Conservation (phyloP, 2,329 filamentous ascomycete genomes). For the Phialocephala subalpina region DNA sequence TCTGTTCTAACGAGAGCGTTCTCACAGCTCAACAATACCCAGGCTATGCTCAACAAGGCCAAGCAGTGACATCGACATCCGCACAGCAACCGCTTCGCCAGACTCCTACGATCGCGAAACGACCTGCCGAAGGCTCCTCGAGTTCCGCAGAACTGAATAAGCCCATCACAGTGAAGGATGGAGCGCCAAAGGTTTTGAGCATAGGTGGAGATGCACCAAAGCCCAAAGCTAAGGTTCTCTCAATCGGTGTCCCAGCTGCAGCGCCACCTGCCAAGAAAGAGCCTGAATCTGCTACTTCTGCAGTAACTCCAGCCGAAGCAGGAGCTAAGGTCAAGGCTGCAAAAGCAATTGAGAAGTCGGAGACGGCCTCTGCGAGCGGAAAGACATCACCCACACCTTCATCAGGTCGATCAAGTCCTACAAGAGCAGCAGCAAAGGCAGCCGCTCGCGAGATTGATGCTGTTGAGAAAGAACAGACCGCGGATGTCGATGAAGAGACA, state of each 20-base stretch:
- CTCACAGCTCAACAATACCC: constrained; percentile 58
- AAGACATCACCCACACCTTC: constrained; percentile 83
- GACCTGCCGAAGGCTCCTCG: constrained; percentile 58
- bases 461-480: constrained; percentile 74
- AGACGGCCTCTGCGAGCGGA: constrained; percentile 69
- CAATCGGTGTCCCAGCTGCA: constrained; percentile 70
- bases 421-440: constrained; percentile 62
- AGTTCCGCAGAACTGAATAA: constrained; percentile 55
- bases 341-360: constrained; percentile 95
- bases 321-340: constrained; percentile 85
- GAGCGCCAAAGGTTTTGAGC: constrained; percentile 69
- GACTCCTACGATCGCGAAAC: constrained; percentile 70
- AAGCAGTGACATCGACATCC: constrained; percentile 47
- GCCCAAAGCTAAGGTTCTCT: constrained; percentile 73
- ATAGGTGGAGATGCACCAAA: constrained; percentile 66
- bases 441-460: constrained; percentile 76
- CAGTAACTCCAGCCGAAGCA: constrained; percentile 62
- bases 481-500: constrained; percentile 82
- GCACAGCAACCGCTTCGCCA: constrained; percentile 52
- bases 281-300: constrained; percentile 42
- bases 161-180: constrained; percentile 61
- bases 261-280: constrained; percentile 53
- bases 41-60: constrained; percentile 60
- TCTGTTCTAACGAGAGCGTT: constrained; percentile 21
- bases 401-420: constrained; percentile 85